Evolutionary conservation across 768 basidiomycete species (phyloP).

Genomic region (Pisolithus microcarpus): DNA sequence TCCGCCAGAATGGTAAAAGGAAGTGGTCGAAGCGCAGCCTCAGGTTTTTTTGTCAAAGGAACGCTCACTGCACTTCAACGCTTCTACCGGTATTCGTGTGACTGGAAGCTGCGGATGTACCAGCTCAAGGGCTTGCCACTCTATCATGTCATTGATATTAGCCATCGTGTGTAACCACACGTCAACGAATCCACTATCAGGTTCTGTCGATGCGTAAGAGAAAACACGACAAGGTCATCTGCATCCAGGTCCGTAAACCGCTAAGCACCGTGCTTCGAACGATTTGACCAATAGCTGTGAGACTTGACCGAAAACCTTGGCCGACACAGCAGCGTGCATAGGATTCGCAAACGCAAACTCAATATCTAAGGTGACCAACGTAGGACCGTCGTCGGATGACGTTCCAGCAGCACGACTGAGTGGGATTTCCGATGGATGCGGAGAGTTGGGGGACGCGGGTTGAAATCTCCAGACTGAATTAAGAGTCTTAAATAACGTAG

Average conservation of each 20-base stretch:
- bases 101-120: too few relatives aligned
- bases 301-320: constrained; percentile 80
- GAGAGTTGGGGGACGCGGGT: constrained; percentile 40
- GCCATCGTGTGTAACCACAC: too few relatives aligned
- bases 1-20: too few relatives aligned
- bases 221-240: constrained; percentile 7
- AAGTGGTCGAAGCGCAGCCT: too few relatives aligned
- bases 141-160: too few relatives aligned
- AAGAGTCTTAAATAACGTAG: constrained; percentile 66
- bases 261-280: constrained; percentile 78
- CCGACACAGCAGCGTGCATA: constrained; percentile 74
- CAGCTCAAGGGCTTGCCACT: too few relatives aligned
- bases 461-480: constrained; percentile 71
- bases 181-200: too few relatives aligned
- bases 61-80: too few relatives aligned
- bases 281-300: constrained; percentile 86
- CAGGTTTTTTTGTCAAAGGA: too few relatives aligned
- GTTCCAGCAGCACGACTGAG: constrained; percentile 1
- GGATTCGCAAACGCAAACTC: constrained; percentile 85
- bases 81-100: too few relatives aligned
- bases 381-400: constrained; percentile 37
- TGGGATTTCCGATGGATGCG: constrained; percentile 27
- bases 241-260: constrained; percentile 54
- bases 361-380: constrained; percentile 78
- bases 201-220: too few relatives aligned